phyloP scores from a whole-genome alignment of 2,329 filamentous ascomycete genomes.

The Didymella segeticola region DNA sequence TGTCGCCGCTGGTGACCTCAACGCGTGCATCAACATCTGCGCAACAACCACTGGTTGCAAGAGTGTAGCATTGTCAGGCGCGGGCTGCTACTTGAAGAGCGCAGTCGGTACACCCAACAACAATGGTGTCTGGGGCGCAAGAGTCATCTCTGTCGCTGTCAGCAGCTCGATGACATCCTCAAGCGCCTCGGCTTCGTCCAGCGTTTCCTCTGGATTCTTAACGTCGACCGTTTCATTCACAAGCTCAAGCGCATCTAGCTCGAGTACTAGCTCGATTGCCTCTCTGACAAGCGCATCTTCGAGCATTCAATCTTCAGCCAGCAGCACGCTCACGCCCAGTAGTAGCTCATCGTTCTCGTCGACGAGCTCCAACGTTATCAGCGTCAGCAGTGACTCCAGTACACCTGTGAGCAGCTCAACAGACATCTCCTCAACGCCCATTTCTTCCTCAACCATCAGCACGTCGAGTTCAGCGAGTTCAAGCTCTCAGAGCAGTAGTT shows the following conservation, averaged over 20 bases:
- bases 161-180: background rate
- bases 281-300: background rate
- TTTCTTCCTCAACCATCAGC: background rate
- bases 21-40: conserved; percentile 5
- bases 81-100: conserved; percentile 9
- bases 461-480: background rate
- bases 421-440: background rate
- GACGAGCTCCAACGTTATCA: background rate
- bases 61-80: conserved; percentile 10
- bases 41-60: conserved; percentile 1
- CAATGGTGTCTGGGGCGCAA: conserved; percentile 7
- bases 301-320: background rate
- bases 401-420: background rate
- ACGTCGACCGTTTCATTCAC: background rate
- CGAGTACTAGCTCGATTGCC: background rate
- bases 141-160: background rate
- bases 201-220: background rate
- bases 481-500: background rate
- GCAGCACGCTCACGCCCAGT: background rate
- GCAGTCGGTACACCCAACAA: conserved; percentile 1
- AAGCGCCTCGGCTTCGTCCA: background rate
- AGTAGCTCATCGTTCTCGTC: background rate
- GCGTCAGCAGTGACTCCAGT: background rate
- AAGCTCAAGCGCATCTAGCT: background rate
- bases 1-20: conserved; percentile 1